Percentiles rank a stretch among this genome's conserved stretches.
Conservation (phyloP, 148 eudicot species). For the Amaranthus palmeri region DNA sequence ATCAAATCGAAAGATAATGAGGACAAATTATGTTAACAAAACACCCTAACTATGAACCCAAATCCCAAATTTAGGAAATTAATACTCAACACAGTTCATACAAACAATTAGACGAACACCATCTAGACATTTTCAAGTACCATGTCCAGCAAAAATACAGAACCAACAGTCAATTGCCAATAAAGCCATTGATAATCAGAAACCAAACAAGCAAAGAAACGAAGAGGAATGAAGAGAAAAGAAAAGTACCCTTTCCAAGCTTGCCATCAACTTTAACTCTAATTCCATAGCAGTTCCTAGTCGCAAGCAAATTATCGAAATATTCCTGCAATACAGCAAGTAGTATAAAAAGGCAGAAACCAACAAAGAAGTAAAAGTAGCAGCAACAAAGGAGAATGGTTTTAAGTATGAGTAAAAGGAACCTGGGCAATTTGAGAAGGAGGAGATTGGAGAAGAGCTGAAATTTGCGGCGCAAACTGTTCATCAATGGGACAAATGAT, state of each 20-base stretch:
- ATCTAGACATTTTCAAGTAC: too few species aligned
- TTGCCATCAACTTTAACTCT: slow-evolving; percentile 45
- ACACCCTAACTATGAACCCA: too few species aligned
- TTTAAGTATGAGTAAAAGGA: neutral
- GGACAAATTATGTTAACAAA: too few species aligned
- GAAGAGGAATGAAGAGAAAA: neutral
- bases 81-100: too few species aligned
- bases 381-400: neutral
- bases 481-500: slow-evolving; percentile 40
- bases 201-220: neutral
- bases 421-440: slow-evolving; percentile 45
- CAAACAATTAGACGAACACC: too few species aligned
- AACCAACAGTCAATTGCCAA: too few species aligned
- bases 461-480: slow-evolving; percentile 43
- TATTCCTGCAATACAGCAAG: slow-evolving; percentile 44
- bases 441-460: slow-evolving; percentile 54
- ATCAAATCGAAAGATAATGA: too few species aligned
- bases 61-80: too few species aligned
- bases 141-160: too few species aligned
- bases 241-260: slow-evolving; percentile 38
- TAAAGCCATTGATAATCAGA: too few species aligned
- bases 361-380: neutral
- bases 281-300: slow-evolving; percentile 36
- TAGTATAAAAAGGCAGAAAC: neutral
- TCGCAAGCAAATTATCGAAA: slow-evolving; percentile 47